Conservation (phyloP, 2,329 filamentous ascomycete genomes). For the Beauveria sp. region DNA sequence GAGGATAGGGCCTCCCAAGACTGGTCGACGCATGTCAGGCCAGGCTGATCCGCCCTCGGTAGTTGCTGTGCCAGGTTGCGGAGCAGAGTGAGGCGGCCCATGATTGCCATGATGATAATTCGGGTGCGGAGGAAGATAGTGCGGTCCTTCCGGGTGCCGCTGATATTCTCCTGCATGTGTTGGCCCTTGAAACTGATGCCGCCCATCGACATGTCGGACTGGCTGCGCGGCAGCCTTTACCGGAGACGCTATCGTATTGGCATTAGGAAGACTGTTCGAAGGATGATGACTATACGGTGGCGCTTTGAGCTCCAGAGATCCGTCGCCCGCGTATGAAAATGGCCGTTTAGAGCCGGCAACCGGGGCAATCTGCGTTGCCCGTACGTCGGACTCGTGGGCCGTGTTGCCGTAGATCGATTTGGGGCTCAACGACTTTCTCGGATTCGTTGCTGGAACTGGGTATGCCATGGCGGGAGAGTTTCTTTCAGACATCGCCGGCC, state of each 20-base stretch:
- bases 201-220: constrained; percentile 3
- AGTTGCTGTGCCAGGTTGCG: constrained; percentile 15
- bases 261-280: constrained; percentile 6
- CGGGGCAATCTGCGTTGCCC: constrained; percentile 16
- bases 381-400: constrained; percentile 18
- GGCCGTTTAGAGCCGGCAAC: constrained; percentile 26
- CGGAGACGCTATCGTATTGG: background rate
- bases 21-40: constrained; percentile 27
- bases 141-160: background rate
- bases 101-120: constrained; percentile 11
- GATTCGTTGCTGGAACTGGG: constrained; percentile 24
- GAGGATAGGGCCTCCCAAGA: constrained; percentile 19
- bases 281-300: background rate
- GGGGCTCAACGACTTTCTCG: constrained; percentile 26
- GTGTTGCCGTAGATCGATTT: constrained; percentile 20
- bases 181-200: background rate
- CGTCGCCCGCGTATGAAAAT: constrained; percentile 13
- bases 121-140: constrained; percentile 11
- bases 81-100: constrained; percentile 16
- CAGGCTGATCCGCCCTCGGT: constrained; percentile 21
- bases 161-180: background rate
- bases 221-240: background rate
- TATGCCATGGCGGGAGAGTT: constrained; percentile 24
- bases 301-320: background rate
- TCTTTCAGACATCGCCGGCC: constrained; percentile 23